Conservation (phyloP, 768 basidiomycete species). For the Dacryopinax primogenitus region DNA sequence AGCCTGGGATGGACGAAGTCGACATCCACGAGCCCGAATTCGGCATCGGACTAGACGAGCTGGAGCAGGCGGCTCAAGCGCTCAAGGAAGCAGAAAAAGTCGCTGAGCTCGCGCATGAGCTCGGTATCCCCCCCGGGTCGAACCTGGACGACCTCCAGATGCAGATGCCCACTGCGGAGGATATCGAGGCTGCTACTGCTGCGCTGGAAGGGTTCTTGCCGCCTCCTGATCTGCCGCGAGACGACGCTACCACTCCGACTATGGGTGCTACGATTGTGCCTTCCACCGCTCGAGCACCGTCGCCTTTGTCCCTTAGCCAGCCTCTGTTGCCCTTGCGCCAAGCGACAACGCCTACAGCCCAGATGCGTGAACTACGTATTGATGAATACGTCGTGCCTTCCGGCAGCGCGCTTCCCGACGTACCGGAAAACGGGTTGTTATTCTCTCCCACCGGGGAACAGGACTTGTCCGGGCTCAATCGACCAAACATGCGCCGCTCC, state of each 20-base stretch:
- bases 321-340: not conserved
- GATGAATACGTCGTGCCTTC: not conserved
- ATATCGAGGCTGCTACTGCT: not conserved
- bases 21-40: not conserved
- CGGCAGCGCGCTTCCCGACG: not conserved
- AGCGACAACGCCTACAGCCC: not conserved
- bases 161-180: constrained; percentile 1
- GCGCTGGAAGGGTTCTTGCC: not conserved
- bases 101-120: not conserved
- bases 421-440: not conserved
- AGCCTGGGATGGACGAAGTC: not conserved
- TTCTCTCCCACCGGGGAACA: not conserved
- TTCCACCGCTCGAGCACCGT: not conserved
- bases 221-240: not conserved
- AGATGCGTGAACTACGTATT: not conserved
- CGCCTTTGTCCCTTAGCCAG: not conserved
- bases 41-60: not conserved
- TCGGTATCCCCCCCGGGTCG: not conserved
- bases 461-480: not conserved
- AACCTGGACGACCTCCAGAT: constrained; percentile 7
- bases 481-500: not conserved
- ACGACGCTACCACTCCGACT: constrained; percentile 1
- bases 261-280: not conserved
- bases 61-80: not conserved
- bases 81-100: not conserved